These are phyloP conservation scores for Coemansia sp. DNA, from an alignment of 192 early-diverging fungal genomes.

Conservation along the genomic window DNA sequence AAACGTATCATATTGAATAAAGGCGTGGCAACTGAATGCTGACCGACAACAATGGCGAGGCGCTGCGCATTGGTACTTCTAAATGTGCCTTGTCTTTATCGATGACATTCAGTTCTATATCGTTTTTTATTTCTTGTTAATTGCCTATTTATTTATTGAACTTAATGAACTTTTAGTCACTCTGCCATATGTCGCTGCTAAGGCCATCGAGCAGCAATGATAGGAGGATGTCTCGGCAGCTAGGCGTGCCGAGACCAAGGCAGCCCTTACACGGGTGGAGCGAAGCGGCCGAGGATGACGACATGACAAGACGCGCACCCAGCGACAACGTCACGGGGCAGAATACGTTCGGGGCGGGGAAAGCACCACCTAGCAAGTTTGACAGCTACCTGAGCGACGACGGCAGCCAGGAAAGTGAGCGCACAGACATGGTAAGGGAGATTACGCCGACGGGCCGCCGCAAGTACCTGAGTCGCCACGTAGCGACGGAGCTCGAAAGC, in stretches of 20 bases:
- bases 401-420: conserved; percentile 19
- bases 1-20: background rate
- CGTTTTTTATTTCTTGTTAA: background rate
- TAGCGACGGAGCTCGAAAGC: background rate
- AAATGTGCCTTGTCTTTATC: background rate
- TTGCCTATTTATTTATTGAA: background rate
- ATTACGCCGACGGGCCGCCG: conserved; percentile 4
- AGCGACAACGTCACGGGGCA: background rate
- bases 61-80: background rate
- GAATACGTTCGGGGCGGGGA: background rate
- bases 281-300: background rate
- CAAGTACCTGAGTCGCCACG: conserved; percentile 24
- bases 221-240: background rate
- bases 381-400: conserved; percentile 45
- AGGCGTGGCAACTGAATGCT: background rate
- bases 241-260: background rate
- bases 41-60: conserved; percentile 5
- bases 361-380: background rate
- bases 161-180: background rate
- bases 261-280: background rate
- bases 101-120: background rate
- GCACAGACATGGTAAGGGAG: background rate
- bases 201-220: background rate
- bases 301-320: background rate
- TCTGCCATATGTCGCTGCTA: conserved; percentile 5